phyloP scores from a whole-genome alignment of 345 rosid species.

The Pugionium dolabratum region DNA sequence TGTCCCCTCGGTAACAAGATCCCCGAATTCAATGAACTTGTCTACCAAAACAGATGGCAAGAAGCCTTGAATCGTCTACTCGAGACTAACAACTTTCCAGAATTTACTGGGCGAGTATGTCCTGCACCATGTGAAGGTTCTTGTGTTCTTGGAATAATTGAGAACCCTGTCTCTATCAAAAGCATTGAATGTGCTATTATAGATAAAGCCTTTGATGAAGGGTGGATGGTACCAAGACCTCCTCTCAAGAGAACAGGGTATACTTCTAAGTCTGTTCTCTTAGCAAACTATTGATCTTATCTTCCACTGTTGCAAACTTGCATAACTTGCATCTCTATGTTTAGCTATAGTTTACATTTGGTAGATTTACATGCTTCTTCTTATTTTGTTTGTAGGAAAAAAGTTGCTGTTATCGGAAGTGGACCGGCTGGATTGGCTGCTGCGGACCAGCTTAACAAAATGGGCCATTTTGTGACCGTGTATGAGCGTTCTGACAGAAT shows the following conservation, averaged over 20 bases:
- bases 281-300: slow-evolving; percentile 2
- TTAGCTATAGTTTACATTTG: not conserved
- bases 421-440: slow-evolving; percentile 99
- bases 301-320: slow-evolving; percentile 2
- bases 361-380: slow-evolving; percentile 10
- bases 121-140: slow-evolving; percentile 99
- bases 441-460: slow-evolving; percentile 93
- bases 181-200: slow-evolving; percentile 88
- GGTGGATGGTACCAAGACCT: slow-evolving; percentile 97
- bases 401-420: slow-evolving; percentile 84
- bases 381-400: slow-evolving; percentile 57
- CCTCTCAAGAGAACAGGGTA: slow-evolving; percentile 92
- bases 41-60: slow-evolving; percentile 96
- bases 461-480: slow-evolving; percentile 93
- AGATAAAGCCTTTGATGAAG: slow-evolving; percentile 96
- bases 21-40: slow-evolving; percentile 97
- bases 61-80: slow-evolving; percentile 95
- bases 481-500: slow-evolving; percentile 97
- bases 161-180: slow-evolving; percentile 97
- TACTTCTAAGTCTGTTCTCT: slow-evolving; percentile 18
- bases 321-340: not conserved
- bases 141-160: slow-evolving; percentile 99
- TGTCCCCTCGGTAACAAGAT: slow-evolving; percentile 99
- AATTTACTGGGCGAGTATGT: slow-evolving; percentile 98
- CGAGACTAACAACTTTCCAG: slow-evolving; percentile 98